Evolutionary conservation across 208 protist genomes (phyloP), one percentile per base, ranked within the genome.

Genomic region (Crithidia thermophila): DNA sequence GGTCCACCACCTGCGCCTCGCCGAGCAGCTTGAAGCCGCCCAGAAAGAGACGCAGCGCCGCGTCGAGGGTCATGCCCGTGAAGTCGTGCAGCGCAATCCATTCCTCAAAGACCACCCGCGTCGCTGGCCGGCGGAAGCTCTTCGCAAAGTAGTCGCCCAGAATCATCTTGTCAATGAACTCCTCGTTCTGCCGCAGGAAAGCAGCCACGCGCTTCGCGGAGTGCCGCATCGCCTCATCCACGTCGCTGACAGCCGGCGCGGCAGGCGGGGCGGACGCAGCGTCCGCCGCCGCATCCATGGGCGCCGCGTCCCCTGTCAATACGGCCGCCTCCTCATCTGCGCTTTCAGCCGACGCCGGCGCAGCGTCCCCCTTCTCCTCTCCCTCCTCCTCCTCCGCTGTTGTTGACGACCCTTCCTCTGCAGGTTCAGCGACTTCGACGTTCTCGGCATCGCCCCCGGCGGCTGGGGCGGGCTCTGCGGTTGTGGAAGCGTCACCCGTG

Each of bases 141-240:
- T 92, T 96, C 14, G 90, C 80, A 73, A 96, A 96, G 79, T 86
- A 96, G 23, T 93, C 84, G 28, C 90, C 90, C 34, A 96, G 65
- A 11, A 86, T 80, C 25, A 88, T 71, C 57, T 88, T 91, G 65
- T 94, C 84, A 7, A 96, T 36, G 68, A 81, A 92, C 49, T 90
- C 87, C 55, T 93, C 88, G 51, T 87, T 79, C 16, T 67, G 67
- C 45, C 80, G 73, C 42, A 93, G 71, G 72, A 92, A 92, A 3
- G 52, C 25, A n/a, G 86, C 86, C 30, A 85, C 69, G 16, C 66
- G 58, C 7, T 36, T 30, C 13, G 78, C 82, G 7, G 70, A 66
- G n/a, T 52, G 56, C 18, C 46, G 55, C 40, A 53, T 63, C n/a
- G 69, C 67, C 21, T 50, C 72, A 28, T 82, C 68, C 28, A 64